phyloP scores from a whole-genome alignment of 768 basidiomycete species.

The Myochromella boudieri region DNA sequence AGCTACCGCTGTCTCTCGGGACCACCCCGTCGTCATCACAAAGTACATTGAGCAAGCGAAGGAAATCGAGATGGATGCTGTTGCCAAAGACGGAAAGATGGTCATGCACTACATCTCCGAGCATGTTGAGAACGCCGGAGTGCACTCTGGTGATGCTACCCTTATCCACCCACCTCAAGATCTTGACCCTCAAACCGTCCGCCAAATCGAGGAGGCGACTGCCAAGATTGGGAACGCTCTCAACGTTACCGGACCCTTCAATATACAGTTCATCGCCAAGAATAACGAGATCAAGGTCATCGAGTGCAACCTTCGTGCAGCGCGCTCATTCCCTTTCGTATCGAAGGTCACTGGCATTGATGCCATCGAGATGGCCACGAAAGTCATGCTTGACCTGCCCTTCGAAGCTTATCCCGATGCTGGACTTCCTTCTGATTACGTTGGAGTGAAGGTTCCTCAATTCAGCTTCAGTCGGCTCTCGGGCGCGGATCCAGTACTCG shows the following conservation, averaged over 20 bases:
- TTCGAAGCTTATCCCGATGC: conserved; percentile 89
- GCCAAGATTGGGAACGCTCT: conserved; percentile 97
- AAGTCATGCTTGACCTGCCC: conserved; percentile 93
- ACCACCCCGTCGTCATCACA: conserved; percentile 96
- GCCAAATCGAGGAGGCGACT: conserved; percentile 95
- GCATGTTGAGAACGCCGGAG: conserved; percentile 98
- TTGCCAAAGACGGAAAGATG: conserved; percentile 96
- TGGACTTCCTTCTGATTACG: conserved; percentile 88
- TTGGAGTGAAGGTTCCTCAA: conserved; percentile 99
- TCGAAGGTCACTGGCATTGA: conserved; percentile 98
- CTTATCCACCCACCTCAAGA: conserved; percentile 98
- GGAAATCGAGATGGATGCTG: conserved; percentile 99
- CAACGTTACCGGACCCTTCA: conserved; percentile 98
- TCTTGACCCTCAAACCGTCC: conserved; percentile 93
- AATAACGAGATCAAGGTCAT: conserved; percentile 99
- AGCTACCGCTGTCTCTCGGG: conserved; percentile 93
- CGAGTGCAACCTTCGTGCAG: conserved; percentile 97
- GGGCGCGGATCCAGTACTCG: conserved; percentile 95
- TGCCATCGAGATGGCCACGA: conserved; percentile 98
- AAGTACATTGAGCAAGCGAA: conserved; percentile 99
- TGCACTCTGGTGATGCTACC: conserved; percentile 98
- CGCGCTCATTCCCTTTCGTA: conserved; percentile 98
- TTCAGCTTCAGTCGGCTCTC: conserved; percentile 97
- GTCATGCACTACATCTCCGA: conserved; percentile 99
- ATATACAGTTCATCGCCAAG: conserved; percentile 99